phyloP scores from a whole-genome alignment of 257 asterid genomes.

The Penstemon barbatus region DNA sequence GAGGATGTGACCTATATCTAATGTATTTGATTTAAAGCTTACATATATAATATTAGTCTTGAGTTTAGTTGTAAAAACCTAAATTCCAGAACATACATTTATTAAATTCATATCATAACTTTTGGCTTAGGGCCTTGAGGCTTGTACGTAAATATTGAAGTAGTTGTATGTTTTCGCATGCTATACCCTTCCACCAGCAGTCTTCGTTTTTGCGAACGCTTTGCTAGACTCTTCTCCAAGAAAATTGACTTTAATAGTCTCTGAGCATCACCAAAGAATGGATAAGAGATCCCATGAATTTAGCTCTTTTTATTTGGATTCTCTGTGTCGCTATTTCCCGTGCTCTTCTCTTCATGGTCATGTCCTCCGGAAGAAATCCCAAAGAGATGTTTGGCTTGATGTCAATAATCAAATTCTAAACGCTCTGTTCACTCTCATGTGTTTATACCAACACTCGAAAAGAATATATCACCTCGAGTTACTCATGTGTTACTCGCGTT shows the following conservation, averaged over 20 bases:
- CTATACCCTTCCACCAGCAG: conserved; percentile 68
- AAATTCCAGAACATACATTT: too few relatives aligned
- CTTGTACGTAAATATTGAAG: too few relatives aligned
- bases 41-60: too few relatives aligned
- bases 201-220: conserved; percentile 72
- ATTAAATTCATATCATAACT: too few relatives aligned
- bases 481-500: conserved; percentile 25
- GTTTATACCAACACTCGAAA: conserved; percentile 79
- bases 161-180: conserved; percentile 45
- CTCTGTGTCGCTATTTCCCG: conserved; percentile 74
- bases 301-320: conserved; percentile 79
- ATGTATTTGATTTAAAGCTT: too few relatives aligned
- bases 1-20: too few relatives aligned
- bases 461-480: conserved; percentile 68
- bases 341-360: conserved; percentile 81
- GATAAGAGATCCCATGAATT: conserved; percentile 69
- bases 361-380: conserved; percentile 66
- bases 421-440: conserved; percentile 85
- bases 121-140: too few relatives aligned
- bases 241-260: conserved; percentile 63
- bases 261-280: conserved; percentile 60
- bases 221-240: conserved; percentile 47
- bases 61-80: too few relatives aligned
- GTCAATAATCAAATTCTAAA: conserved; percentile 89
- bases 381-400: conserved; percentile 82